Base-by-base conservation (phyloP, 306 rosid genomes). In the Vicia faba region DNA sequence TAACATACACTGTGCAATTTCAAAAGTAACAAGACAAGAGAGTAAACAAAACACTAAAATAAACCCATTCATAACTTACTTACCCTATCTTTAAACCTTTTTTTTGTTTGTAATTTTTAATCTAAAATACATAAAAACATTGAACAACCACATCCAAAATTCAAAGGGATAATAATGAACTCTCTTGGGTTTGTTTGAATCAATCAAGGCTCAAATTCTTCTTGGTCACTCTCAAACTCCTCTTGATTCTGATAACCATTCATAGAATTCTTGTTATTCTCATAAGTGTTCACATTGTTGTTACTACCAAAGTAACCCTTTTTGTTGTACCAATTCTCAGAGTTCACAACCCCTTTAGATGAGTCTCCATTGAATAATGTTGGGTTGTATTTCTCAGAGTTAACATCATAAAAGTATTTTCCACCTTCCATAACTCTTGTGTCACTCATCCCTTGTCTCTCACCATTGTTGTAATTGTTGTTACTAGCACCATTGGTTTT, bases 401-500 rank as follows among this genome's bases (percentile, higher is more conserved):
- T 5, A 15, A 76, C 0, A 71, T 92, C 82, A 57, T 80, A 81
- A 7, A 12, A 82, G 79, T 84, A 92, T 69, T 75, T 92, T 0
- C 96, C 96, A 28, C 81, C 81, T 51, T 81, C 92, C 87, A 87
- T 1, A 45, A 78, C 88, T 82, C 96, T 84, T 0, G 98, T 85
- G 72, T 92, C 96, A 73, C 95, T 92, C 84, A 92, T 77, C 1
- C 98, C 98, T 66, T 81, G 85, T 70, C 77, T 83, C 80, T 78
- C 89, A 16, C 12, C 76, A 31, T 81, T 69, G 73, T 50, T 66
- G 45, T 49, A 49, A 3, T 49, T 49, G 55, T 54, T 68, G 79
- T 75, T 64, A 43, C 20, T 38, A n/a, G 23, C 75, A 61, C 15
- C 60, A 2, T 69, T 69, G 16, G 54, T 58, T 5, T 38, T 68